phyloP scores from a whole-genome alignment of 2,329 filamentous ascomycete genomes.

The Pseudogymnoascus sp. region DNA sequence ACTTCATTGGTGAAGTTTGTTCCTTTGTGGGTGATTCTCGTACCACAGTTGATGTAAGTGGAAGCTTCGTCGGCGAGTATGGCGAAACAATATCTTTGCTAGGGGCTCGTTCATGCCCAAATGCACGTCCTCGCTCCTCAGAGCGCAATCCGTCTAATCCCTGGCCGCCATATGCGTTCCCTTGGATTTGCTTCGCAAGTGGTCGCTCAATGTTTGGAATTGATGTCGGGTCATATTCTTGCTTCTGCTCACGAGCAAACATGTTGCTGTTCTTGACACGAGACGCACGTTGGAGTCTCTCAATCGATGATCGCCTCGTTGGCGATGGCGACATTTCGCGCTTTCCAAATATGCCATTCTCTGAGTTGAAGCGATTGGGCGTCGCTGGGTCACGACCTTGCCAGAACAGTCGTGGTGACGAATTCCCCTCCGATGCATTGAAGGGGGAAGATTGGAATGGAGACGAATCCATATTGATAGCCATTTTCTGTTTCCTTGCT shows the following conservation, averaged over 20 bases:
- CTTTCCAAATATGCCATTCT: conserved; percentile 57
- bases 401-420: conserved; percentile 86
- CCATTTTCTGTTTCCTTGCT: conserved; percentile 47
- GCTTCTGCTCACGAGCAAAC: conserved; percentile 83
- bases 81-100: conserved; percentile 53
- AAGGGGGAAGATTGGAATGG: conserved; percentile 80
- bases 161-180: conserved; percentile 57
- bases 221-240: conserved; percentile 80
- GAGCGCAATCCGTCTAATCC: conserved; percentile 45
- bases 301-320: conserved; percentile 79
- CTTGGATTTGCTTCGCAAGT: conserved; percentile 63
- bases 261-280: conserved; percentile 98
- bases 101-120: conserved; percentile 43
- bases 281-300: conserved; percentile 88
- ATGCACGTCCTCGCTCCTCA: conserved; percentile 34
- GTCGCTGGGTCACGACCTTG: conserved; percentile 64
- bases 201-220: conserved; percentile 74
- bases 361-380: conserved; percentile 50
- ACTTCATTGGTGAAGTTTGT: conserved; percentile 75
- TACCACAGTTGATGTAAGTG: conserved; percentile 29
- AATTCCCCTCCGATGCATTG: conserved; percentile 42
- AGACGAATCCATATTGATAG: conserved; percentile 64
- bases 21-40: conserved; percentile 54
- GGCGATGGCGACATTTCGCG: conserved; percentile 57
- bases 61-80: conserved; percentile 36